phyloP scores from a whole-genome alignment of 768 basidiomycete genomes.

The Polyporus arcularius region DNA sequence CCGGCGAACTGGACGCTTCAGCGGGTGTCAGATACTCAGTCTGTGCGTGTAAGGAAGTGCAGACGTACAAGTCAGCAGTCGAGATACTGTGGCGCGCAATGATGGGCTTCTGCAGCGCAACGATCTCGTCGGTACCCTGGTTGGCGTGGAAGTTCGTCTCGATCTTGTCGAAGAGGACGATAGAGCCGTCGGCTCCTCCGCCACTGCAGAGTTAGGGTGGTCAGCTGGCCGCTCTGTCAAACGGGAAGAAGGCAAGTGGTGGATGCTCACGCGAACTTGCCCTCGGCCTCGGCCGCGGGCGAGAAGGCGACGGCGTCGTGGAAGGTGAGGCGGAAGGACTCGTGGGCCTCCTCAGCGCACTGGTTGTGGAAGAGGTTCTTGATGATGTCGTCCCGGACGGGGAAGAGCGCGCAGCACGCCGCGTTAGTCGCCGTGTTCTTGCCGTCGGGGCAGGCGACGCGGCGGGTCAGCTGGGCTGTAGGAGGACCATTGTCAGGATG shows the following conservation, averaged over 20 bases:
- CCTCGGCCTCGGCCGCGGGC: background rate
- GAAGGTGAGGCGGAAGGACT: constrained; percentile 28
- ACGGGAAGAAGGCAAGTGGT: background rate
- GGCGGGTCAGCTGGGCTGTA: background rate
- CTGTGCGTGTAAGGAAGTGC: too few species aligned
- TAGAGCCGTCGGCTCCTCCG: constrained; percentile 27
- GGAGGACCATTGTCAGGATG: too few species aligned
- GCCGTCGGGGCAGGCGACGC: constrained; percentile 17
- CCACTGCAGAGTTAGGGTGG: constrained; percentile 9
- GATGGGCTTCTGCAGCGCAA: constrained; percentile 19
- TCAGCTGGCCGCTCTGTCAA: too few species aligned
- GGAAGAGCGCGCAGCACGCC: constrained; percentile 2
- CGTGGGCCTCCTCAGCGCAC: constrained; percentile 34
- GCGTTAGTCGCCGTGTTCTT: constrained; percentile 1
- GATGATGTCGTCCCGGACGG: constrained; percentile 26
- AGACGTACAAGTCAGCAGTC: constrained; percentile 20
- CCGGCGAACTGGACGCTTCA: constrained; percentile 30
- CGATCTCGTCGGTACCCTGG: constrained; percentile 23
- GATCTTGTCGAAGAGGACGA: constrained; percentile 20
- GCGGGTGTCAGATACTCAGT: background rate
- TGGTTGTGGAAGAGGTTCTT: constrained; percentile 34
- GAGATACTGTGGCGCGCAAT: constrained; percentile 16
- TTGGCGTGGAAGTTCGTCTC: constrained; percentile 27
- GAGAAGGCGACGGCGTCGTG: constrained; percentile 20
- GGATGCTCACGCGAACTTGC: background rate